Evolutionary conservation across 1,139 yeast genomes (phyloP).

Genomic region (Saccharomycopsis crataegensis): DNA sequence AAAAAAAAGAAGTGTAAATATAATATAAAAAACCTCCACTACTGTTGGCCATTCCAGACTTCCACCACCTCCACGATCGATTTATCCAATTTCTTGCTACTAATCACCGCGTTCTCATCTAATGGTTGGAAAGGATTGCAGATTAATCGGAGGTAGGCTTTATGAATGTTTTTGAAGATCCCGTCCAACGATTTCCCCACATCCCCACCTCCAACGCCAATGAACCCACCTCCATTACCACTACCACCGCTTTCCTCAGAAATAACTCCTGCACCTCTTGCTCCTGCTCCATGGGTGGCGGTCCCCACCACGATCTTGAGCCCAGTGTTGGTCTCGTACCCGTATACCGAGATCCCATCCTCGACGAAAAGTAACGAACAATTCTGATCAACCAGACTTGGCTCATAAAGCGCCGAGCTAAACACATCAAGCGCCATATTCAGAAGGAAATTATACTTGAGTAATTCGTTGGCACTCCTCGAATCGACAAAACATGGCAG

Average conservation of each 20-base stretch:
- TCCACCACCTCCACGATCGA: constrained; percentile 17
- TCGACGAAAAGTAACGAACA: constrained; percentile 47
- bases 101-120: constrained; percentile 22
- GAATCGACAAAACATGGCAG: constrained; percentile 22
- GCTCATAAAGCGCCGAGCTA: constrained; percentile 41
- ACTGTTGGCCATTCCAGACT: constrained; percentile 15
- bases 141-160: constrained; percentile 41
- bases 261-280: not conserved
- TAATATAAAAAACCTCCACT: not conserved
- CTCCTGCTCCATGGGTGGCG: constrained; percentile 23
- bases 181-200: constrained; percentile 24
- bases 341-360: constrained; percentile 55
- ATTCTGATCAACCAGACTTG: constrained; percentile 26
- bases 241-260: constrained; percentile 46
- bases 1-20: not conserved
- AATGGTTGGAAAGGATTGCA: constrained; percentile 50
- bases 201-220: constrained; percentile 40
- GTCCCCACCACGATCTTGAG: constrained; percentile 51
- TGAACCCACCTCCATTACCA: constrained; percentile 52
- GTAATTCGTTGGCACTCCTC: constrained; percentile 35
- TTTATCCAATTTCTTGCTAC: constrained; percentile 18
- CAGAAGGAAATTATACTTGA: constrained; percentile 55
- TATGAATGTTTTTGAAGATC: constrained; percentile 40
- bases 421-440: constrained; percentile 64
- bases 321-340: constrained; percentile 55